Base-by-base conservation (phyloP, 495 filamentous ascomycete genomes). In the Trichoderma erinaceum region DNA sequence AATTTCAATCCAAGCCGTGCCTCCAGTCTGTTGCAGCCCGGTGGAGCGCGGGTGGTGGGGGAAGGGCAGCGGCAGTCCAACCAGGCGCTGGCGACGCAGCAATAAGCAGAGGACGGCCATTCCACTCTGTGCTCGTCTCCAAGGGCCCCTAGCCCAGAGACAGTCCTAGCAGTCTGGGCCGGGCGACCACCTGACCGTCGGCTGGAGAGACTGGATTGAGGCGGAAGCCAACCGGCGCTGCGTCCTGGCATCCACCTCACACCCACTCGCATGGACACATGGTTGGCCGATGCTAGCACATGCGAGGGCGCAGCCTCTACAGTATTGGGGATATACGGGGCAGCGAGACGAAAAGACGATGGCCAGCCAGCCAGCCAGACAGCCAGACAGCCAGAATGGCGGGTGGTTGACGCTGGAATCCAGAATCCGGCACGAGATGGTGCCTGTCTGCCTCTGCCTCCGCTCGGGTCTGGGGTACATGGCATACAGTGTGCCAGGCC, bases 171-270 rank as follows among this genome's bases (percentile, higher is more conserved):
- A 61, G 56, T 61, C 56, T 61, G 29, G 56, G 11, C 56, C 56
- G n/a, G 29, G 56, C 23, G 56, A 61, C 56, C 56, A 61, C 56
- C 56, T 61, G 56, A 61, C 56, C 56, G 23, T 29, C 56, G 56
- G 56, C 56, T 61, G 56, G 56, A 27, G 23, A 61, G 56, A 27
- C 56, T 61, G 56, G 56, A 61, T 61, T 13, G 56, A 61, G 56
- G 27, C 56, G 25, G 27, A 61, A 32, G 56, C 56, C 56, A 61
- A 18, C 56, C 56, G 56, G 56, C 50, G 50, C 50, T 58, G 50
- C n/a, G 18, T 21, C n/a, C 50, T 29, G 23, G 16, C 56, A 61
- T 25, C 56, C 56, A 61, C 56, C 27, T 27, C 27, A 27, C 27
- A 32, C 56, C 56, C 56, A 61, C 56, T 61, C 27, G 56, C 56